These are phyloP conservation scores for Boletus eberwhitei DNA, from an alignment of 768 basidiomycete species.

Conservation along the genomic window DNA sequence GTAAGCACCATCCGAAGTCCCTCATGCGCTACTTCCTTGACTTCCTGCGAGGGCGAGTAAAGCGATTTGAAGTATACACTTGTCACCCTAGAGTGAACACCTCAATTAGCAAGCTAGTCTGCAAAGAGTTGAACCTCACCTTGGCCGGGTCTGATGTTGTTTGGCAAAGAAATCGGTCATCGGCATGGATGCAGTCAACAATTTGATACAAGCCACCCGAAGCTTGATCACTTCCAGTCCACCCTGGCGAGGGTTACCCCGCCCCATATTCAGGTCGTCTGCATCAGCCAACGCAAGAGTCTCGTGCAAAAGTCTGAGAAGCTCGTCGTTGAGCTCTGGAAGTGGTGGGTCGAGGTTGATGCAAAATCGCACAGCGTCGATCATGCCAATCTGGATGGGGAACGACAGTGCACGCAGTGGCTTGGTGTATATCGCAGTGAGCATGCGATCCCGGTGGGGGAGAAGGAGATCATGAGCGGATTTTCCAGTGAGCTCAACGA, in stretches of 20 bases:
- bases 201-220: constrained; percentile 88
- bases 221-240: constrained; percentile 81
- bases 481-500: constrained; percentile 70
- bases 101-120: not conserved
- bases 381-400: constrained; percentile 94
- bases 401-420: constrained; percentile 94
- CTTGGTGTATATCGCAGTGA: constrained; percentile 91
- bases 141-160: constrained; percentile 80
- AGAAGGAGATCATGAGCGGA: constrained; percentile 76
- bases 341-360: constrained; percentile 86
- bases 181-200: constrained; percentile 92
- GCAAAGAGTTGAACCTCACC: constrained; percentile 42
- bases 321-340: constrained; percentile 88
- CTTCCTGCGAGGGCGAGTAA: constrained; percentile 85
- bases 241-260: constrained; percentile 73
- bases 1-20: constrained; percentile 85
- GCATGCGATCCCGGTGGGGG: constrained; percentile 83
- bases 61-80: constrained; percentile 97
- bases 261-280: constrained; percentile 80
- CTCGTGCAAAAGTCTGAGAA: constrained; percentile 87
- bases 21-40: constrained; percentile 94
- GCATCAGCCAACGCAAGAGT: constrained; percentile 94
- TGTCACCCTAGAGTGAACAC: constrained; percentile 61
- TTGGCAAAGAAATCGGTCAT: constrained; percentile 89
- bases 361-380: constrained; percentile 94